phyloP scores from a whole-genome alignment of 345 rosid genomes.

The Murraya koenigii region DNA sequence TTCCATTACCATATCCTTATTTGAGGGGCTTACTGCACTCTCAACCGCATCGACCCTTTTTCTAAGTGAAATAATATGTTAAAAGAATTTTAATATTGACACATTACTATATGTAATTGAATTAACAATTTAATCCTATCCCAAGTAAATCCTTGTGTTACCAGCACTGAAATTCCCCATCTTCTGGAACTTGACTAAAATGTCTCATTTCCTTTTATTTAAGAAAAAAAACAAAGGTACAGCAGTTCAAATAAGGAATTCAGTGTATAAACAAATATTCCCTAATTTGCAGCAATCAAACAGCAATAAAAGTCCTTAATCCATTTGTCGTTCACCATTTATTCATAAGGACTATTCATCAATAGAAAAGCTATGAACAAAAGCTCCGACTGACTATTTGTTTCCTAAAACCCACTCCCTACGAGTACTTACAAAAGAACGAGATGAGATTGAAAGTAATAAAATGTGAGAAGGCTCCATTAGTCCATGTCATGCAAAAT shows the following conservation, averaged over 20 bases:
- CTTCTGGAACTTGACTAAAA: neutral
- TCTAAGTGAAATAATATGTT: no score
- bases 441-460: neutral
- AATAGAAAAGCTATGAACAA: neutral
- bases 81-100: no score
- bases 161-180: no score
- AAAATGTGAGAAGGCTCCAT: neutral
- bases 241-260: neutral
- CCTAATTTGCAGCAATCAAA: neutral
- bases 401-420: neutral
- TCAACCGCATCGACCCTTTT: no score
- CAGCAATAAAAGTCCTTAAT: neutral
- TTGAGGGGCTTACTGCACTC: no score
- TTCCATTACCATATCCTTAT: no score
- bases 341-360: neutral
- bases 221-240: neutral
- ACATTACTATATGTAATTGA: no score
- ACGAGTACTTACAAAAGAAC: neutral
- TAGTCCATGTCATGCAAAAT: neutral
- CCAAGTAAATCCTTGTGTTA: no score
- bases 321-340: neutral
- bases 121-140: no score
- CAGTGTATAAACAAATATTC: neutral
- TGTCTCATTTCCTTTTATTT: neutral
- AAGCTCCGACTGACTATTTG: neutral